Base-by-base conservation (phyloP, 2,329 filamentous ascomycete genomes). In the Penicillium sclerotiorum region DNA sequence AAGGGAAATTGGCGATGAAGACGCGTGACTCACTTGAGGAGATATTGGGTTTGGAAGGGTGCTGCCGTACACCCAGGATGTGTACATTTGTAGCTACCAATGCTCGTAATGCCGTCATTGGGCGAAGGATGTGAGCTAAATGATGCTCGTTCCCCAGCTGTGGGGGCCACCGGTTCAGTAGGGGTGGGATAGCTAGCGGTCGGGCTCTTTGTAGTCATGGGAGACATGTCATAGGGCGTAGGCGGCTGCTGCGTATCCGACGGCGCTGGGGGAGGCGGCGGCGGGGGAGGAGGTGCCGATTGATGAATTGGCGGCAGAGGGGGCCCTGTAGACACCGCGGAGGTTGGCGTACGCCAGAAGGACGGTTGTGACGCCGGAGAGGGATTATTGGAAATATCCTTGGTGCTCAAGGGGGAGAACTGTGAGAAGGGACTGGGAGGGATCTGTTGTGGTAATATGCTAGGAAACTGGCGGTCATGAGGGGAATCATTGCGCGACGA, bases 21-120 rank as follows among this genome's bases (percentile, higher is more conserved):
- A n/a, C n/a, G n/a, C n/a, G n/a, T n/a, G n/a, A n/a, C 80, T 69
- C 66, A 85, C 82, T 84, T 85, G 21, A 86, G 68, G 3, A 86
- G 70, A 69, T 86, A 86, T 56, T 86, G 83, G 1, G 83, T 86
- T 60, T 84, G 82, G 51, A 86, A 86, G 0, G 83, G 80, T 4
- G 73, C 56, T 20, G 83, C 82, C 15, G 65, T 82, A 56, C 83
- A 86, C 1, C 79, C 80, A 4, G 75, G 72, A 64, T 79, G 74
- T 5, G 78, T 74, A 57, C 83, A 86, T 58, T 78, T 79, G 67
- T 75, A 81, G 17, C 62, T 63, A 8, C 66, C 72, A 27, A 63
- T 53, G 9, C 60, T 45, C 8, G 62, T 47, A 1, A 59, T 45
- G 11, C 27, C 51, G 12, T 60, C 61, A 44, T 62, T 69, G n/a